Conservation (phyloP, 2,329 filamentous ascomycete species). For the Claviceps sp. region DNA sequence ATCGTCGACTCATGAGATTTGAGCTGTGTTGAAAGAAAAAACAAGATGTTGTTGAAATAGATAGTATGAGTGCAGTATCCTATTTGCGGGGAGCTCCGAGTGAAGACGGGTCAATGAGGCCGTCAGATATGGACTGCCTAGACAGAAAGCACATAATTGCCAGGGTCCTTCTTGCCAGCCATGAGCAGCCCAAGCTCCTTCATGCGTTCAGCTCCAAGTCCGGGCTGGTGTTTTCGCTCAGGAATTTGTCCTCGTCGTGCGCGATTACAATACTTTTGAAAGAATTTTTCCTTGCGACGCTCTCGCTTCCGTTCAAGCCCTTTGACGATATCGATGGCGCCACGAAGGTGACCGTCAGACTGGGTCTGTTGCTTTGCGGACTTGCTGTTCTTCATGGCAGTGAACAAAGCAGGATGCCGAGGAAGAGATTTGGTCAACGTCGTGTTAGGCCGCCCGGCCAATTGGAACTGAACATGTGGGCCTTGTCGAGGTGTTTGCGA, state of each 20-base stretch:
- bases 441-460: conserved; percentile 47
- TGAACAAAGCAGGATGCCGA: conserved; percentile 59
- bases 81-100: not conserved
- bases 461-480: conserved; percentile 23
- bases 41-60: not conserved
- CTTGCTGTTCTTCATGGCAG: conserved; percentile 32
- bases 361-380: conserved; percentile 19
- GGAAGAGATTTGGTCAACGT: conserved; percentile 80
- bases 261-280: conserved; percentile 78
- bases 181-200: conserved; percentile 66
- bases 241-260: conserved; percentile 53
- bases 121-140: conserved; percentile 22
- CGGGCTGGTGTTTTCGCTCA: conserved; percentile 58
- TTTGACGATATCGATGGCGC: conserved; percentile 96
- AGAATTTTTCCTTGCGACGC: conserved; percentile 83
- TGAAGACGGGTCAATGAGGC: no score
- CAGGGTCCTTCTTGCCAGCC: conserved; percentile 63
- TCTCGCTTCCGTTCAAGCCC: conserved; percentile 90
- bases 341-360: conserved; percentile 56
- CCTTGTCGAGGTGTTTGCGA: conserved; percentile 26
- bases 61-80: not conserved
- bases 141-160: conserved; percentile 66
- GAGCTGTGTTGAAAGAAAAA: not conserved
- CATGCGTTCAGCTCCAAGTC: conserved; percentile 88
- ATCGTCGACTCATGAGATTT: conserved; percentile 4